Conservation (phyloP, 2,329 filamentous ascomycete species). For the Stemphylium lycopersici region DNA sequence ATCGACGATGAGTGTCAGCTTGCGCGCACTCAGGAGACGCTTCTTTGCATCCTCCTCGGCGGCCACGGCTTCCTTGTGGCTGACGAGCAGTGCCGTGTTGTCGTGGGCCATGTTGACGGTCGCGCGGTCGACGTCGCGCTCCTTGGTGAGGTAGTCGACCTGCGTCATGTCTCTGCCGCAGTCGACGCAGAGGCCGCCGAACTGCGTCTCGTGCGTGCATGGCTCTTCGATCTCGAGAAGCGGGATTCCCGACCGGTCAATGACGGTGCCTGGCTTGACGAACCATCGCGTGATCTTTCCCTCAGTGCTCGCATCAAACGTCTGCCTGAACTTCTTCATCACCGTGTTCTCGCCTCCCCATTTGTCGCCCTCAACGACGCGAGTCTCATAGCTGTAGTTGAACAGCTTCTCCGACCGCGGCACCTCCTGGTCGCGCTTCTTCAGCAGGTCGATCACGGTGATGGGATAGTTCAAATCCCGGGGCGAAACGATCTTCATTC, state of each 20-base stretch:
- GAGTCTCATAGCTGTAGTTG: constrained; percentile 85
- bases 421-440: constrained; percentile 75
- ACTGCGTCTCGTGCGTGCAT: constrained; percentile 90
- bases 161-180: constrained; percentile 98
- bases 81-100: constrained; percentile 85
- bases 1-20: constrained; percentile 93
- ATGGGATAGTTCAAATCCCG: constrained; percentile 83
- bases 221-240: constrained; percentile 84
- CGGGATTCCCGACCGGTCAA: constrained; percentile 58
- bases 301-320: constrained; percentile 84
- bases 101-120: constrained; percentile 96
- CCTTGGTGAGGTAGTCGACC: constrained; percentile 80
- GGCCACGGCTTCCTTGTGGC: constrained; percentile 76
- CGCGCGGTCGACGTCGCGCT: constrained; percentile 80
- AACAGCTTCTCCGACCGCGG: constrained; percentile 79
- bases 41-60: constrained; percentile 87
- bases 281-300: constrained; percentile 80
- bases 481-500: constrained; percentile 58
- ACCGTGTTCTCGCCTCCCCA: constrained; percentile 75
- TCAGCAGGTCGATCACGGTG: constrained; percentile 84
- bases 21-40: constrained; percentile 77
- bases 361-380: constrained; percentile 68
- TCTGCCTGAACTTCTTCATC: constrained; percentile 72
- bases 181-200: constrained; percentile 84
- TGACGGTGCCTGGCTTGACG: constrained; percentile 68